phyloP scores from a whole-genome alignment of 352 stramenopile genomes.

The Phytophthora aleatoria region DNA sequence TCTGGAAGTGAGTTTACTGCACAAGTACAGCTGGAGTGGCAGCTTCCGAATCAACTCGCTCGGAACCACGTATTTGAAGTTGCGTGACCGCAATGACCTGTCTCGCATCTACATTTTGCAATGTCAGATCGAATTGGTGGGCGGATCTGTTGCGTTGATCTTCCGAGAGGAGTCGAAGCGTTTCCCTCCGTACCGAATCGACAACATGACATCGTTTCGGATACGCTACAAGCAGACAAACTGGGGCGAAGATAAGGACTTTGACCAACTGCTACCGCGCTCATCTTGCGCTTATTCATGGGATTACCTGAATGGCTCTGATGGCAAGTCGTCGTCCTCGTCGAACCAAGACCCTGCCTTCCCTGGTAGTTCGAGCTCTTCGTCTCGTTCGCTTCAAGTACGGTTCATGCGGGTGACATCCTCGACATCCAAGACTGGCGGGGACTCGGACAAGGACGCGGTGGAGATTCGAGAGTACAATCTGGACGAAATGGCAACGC shows the following conservation, averaged over 20 bases:
- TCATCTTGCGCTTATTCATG: constrained; percentile 87
- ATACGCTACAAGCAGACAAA: constrained; percentile 87
- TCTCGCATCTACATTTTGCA: constrained; percentile 89
- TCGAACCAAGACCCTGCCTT: constrained; percentile 75
- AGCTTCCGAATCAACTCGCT: constrained; percentile 88
- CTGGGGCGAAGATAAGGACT: constrained; percentile 75
- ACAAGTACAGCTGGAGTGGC: constrained; percentile 84
- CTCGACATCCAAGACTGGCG: constrained; percentile 53
- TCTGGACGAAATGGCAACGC: constrained; percentile 83
- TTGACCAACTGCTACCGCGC: constrained; percentile 74
- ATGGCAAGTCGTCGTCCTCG: constrained; percentile 58
- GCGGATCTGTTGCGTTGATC: constrained; percentile 82
- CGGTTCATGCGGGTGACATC: constrained; percentile 89
- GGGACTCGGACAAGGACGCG: constrained; percentile 74
- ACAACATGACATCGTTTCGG: constrained; percentile 91
- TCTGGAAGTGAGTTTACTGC: constrained; percentile 84
- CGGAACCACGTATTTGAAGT: constrained; percentile 86
- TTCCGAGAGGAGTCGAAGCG: constrained; percentile 87
- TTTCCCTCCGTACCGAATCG: constrained; percentile 90
- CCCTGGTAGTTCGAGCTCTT: constrained; percentile 55
- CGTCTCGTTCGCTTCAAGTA: constrained; percentile 77
- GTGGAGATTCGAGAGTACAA: constrained; percentile 90
- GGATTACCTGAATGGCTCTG: constrained; percentile 76
- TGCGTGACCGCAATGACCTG: constrained; percentile 68
- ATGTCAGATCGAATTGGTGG: constrained; percentile 87